A percentile compares a stretch with the other conserved stretches of the same genome.
These are phyloP conservation scores for Hypsizygus marmoreus DNA, from an alignment of 768 basidiomycete genomes.

Conservation along the genomic window DNA sequence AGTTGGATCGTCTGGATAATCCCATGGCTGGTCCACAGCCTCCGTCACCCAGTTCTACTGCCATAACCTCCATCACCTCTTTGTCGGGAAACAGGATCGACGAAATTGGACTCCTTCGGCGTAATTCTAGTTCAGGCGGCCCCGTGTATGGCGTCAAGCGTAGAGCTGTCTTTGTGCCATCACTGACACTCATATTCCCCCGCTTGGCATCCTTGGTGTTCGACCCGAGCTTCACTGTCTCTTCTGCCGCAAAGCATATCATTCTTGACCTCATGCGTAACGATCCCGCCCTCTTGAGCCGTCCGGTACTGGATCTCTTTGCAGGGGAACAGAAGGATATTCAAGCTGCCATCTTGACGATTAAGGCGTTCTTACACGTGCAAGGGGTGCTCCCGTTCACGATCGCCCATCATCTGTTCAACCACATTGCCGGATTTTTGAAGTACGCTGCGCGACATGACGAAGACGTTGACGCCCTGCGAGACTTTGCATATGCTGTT, in stretches of 20 bases:
- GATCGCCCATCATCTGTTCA: slow-evolving; percentile 67
- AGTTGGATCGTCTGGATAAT: slow-evolving; percentile 54
- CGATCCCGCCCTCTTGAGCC: slow-evolving; percentile 66
- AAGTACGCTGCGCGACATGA: slow-evolving; percentile 50
- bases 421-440: slow-evolving; percentile 68
- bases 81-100: slow-evolving; percentile 24
- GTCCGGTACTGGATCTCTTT: slow-evolving; percentile 63
- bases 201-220: slow-evolving; percentile 52
- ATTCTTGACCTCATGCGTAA: slow-evolving; percentile 72
- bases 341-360: slow-evolving; percentile 46
- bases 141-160: slow-evolving; percentile 52
- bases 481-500: slow-evolving; percentile 53
- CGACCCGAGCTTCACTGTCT: slow-evolving; percentile 55
- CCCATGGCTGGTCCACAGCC: slow-evolving; percentile 19
- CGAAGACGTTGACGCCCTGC: slow-evolving; percentile 44
- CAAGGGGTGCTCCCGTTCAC: slow-evolving; percentile 60
- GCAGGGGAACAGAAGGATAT: slow-evolving; percentile 51
- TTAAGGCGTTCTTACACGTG: slow-evolving; percentile 61
- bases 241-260: slow-evolving; percentile 55
- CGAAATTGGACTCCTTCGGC: slow-evolving; percentile 42
- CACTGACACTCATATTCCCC: slow-evolving; percentile 56
- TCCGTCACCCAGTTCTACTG: slow-evolving; percentile 30
- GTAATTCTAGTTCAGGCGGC: slow-evolving; percentile 58
- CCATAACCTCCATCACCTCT: slow-evolving; percentile 26
- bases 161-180: slow-evolving; percentile 65